These are phyloP conservation scores for Mycena citricolor DNA, from an alignment of 1,284 basidiomycete genomes.

Conservation along the genomic window DNA sequence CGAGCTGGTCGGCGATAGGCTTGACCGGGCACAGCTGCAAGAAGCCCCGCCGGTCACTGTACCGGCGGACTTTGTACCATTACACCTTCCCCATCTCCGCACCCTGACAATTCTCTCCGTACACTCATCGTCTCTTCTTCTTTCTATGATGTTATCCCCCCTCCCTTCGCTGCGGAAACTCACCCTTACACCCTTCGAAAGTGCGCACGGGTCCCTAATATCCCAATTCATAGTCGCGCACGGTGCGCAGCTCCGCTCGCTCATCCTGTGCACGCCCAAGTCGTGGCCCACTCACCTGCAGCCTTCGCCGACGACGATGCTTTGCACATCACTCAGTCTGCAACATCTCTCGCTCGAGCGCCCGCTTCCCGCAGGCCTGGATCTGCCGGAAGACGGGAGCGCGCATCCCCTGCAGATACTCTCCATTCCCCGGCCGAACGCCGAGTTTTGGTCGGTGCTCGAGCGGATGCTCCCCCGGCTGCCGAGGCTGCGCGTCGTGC, in stretches of 20 bases:
- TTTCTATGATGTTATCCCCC: constrained; percentile 55
- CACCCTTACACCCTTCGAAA: constrained; percentile 73
- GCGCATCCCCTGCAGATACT: constrained; percentile 57
- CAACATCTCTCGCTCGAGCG: constrained; percentile 66
- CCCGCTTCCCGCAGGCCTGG: constrained; percentile 52
- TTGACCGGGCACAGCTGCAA: constrained; percentile 50
- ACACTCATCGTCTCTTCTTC: constrained; percentile 63
- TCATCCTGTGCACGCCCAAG: constrained; percentile 69
- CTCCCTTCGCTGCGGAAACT: constrained; percentile 70
- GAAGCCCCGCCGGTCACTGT: constrained; percentile 29
- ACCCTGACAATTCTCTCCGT: constrained; percentile 68
- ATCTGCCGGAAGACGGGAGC: constrained; percentile 32
- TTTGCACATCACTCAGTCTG: constrained; percentile 57
- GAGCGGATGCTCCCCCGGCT: constrained; percentile 56
- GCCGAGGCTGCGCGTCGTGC: constrained; percentile 54
- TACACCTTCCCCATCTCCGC: constrained; percentile 60
- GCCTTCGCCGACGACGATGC: constrained; percentile 54
- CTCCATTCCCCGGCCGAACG: constrained; percentile 67
- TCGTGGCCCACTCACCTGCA: constrained; percentile 68
- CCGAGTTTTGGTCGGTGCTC: constrained; percentile 54
- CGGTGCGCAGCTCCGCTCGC: constrained; percentile 57
- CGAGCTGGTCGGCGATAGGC: constrained; percentile 60
- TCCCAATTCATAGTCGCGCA: constrained; percentile 64
- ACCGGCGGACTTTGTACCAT: constrained; percentile 35
- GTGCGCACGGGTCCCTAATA: constrained; percentile 56